Conservation (phyloP, 2,329 filamentous ascomycete species). For the Coniochaeta hoffmannii region DNA sequence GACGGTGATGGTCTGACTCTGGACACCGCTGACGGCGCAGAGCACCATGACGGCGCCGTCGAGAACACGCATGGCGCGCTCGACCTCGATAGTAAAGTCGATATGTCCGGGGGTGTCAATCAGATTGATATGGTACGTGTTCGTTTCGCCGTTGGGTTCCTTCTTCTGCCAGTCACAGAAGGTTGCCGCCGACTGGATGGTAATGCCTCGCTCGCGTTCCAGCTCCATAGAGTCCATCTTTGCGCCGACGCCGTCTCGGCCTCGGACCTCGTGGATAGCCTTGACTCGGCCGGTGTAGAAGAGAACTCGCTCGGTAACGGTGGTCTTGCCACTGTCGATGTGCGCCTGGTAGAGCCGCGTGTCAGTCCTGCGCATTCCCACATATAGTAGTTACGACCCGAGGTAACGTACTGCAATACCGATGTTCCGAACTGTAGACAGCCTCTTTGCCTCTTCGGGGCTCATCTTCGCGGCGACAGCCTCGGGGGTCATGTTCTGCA, state of each 20-base stretch:
- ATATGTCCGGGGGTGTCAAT: constrained; percentile 99
- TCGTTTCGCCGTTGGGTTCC: constrained; percentile 66
- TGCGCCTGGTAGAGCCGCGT: constrained; percentile 59
- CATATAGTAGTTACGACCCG: neutral
- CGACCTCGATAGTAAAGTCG: constrained; percentile 98
- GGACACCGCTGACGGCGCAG: constrained; percentile 93
- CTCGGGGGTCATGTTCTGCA: constrained; percentile 44
- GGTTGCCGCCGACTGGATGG: constrained; percentile 95
- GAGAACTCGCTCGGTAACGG: constrained; percentile 88
- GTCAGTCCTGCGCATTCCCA: neutral
- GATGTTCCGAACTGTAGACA: constrained; percentile 87
- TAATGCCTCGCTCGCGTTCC: constrained; percentile 97
- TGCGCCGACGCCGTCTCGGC: constrained; percentile 88
- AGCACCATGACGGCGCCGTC: constrained; percentile 98
- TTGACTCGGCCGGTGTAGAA: constrained; percentile 98
- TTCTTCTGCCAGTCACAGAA: constrained; percentile 96
- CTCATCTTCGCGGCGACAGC: constrained; percentile 71
- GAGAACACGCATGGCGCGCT: constrained; percentile 86
- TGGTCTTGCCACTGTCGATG: constrained; percentile 98
- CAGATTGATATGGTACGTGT: constrained; percentile 95
- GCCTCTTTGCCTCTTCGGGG: constrained; percentile 67
- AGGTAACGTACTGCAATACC: constrained; percentile 73
- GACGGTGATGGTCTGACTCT: constrained; percentile 96
- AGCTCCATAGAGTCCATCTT: constrained; percentile 99
- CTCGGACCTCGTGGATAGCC: constrained; percentile 92